Base-by-base conservation (phyloP, 2,329 filamentous ascomycete species). In the Xylaria sp. region DNA sequence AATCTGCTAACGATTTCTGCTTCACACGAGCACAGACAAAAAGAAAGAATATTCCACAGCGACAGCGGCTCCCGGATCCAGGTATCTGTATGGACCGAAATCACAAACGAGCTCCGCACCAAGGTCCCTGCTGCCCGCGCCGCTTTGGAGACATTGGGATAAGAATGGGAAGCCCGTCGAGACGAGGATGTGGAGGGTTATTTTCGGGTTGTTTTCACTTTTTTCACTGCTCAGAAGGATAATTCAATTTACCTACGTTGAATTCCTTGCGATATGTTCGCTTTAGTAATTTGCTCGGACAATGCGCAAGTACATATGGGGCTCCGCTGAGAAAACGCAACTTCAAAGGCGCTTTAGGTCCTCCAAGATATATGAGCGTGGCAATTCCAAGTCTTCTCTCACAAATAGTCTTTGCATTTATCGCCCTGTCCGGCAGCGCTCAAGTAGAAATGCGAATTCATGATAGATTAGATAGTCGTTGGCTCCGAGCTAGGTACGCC, bases 81-180 rank as follows among this genome's bases (percentile, higher is more conserved):
- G 45, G 53, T 60, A 6, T 65, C 63, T 49, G 55, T 72, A 11
- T 70, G 69, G 65, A 65, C 53, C 5, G 72, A 73, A 60, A 70
- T 73, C n/a, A 67, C 51, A 14, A 46, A 49, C 25, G 71, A 69
- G 55, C 63, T 73, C 43, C 54, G 55, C 11, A 57, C 60, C 1
- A 70, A 72, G 40, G 63, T 67, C 12, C 70, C 72, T 3, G 65
- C 66, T 6, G 64, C 58, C 19, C 57, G 53, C 21, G 45, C 60
- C 12, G 40, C 65, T 19, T 38, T 65, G 1, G 5, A 47, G 40
- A 33, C 23, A n/a, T n/a, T 19, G 8, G 15, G 19, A 33, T 54
- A 12, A 37, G 21, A 8, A 6, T 33, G 14, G 21, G 14, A 17
- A 7, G 8, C 25, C 9, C 4, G 9, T n/a, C 15, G 23, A 6